These are phyloP conservation scores for Epichloe typhina DNA, from an alignment of 2,329 filamentous ascomycete genomes.

Conservation along the genomic window DNA sequence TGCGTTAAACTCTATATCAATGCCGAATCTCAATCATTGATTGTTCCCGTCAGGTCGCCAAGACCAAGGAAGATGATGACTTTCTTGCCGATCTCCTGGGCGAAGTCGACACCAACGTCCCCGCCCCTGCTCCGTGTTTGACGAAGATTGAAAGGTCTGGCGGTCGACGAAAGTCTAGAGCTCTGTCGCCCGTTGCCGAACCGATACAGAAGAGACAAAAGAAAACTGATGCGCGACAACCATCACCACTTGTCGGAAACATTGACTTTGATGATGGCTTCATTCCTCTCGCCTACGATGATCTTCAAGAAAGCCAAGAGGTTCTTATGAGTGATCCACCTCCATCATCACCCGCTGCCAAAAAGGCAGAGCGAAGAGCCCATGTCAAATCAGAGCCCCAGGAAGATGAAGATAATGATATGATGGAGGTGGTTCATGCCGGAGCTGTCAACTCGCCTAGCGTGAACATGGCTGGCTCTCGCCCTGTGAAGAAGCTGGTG, in stretches of 20 bases:
- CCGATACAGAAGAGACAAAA: conserved; percentile 44
- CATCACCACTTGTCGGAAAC: conserved; percentile 27
- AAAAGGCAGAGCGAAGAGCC: conserved; percentile 60
- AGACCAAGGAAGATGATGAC: conserved; percentile 76
- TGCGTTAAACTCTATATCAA: not conserved
- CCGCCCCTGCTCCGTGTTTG: conserved; percentile 38
- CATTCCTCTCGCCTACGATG: conserved; percentile 53
- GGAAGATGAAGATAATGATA: conserved; percentile 65
- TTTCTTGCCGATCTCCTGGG: conserved; percentile 77
- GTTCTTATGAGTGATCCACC: conserved; percentile 76
- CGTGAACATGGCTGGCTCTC: conserved; percentile 74
- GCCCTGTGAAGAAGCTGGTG: conserved; percentile 56
- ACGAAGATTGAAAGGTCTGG: conserved; percentile 57
- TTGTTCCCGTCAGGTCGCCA: conserved; percentile 41
- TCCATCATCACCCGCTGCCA: conserved; percentile 76
- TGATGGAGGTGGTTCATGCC: conserved; percentile 78
- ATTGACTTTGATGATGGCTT: conserved; percentile 44
- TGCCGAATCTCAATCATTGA: conserved; percentile 2
- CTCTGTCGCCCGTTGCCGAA: conserved; percentile 59
- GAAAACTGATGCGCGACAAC: conserved; percentile 33
- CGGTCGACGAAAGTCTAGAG: conserved; percentile 64
- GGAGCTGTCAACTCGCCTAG: conserved; percentile 54
- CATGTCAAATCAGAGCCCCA: conserved; percentile 34
- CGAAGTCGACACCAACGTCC: conserved; percentile 70
- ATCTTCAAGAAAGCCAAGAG: conserved; percentile 29